These are phyloP conservation scores for Hericium alpestre DNA, from an alignment of 768 basidiomycete species.

Conservation along the genomic window DNA sequence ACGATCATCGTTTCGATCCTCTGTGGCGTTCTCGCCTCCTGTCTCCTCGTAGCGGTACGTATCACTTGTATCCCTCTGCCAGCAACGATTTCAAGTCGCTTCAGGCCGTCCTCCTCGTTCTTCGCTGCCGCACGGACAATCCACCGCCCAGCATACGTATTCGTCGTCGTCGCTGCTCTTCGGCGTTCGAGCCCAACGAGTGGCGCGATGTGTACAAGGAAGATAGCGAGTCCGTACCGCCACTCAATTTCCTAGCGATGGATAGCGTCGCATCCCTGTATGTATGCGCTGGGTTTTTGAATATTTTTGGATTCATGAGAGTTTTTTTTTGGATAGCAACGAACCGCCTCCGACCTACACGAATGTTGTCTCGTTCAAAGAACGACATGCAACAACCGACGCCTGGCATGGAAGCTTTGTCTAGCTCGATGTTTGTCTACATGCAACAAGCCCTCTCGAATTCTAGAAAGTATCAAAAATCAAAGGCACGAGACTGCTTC, in stretches of 20 bases:
- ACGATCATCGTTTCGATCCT: not conserved
- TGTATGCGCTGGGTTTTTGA: not conserved
- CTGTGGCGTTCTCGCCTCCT: not conserved
- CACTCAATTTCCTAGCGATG: not conserved
- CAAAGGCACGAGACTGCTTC: not conserved
- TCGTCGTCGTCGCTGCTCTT: not conserved
- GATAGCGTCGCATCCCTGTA: not conserved
- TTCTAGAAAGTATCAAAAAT: too few species aligned
- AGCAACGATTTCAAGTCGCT: not conserved
- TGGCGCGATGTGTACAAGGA: not conserved
- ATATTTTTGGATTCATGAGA: too few species aligned
- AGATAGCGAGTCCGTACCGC: not conserved
- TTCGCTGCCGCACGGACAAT: not conserved
- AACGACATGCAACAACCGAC: not conserved
- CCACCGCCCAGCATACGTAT: not conserved
- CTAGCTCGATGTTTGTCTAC: not conserved
- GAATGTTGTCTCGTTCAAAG: not conserved
- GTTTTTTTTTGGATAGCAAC: not conserved
- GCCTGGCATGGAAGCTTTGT: not conserved
- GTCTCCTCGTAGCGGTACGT: not conserved
- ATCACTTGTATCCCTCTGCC: not conserved
- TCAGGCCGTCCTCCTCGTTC: not conserved
- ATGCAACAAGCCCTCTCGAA: not conserved
- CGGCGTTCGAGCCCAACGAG: not conserved
- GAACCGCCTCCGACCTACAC: not conserved